Conservation (phyloP, 345 rosid species). For the Isatis tinctoria region DNA sequence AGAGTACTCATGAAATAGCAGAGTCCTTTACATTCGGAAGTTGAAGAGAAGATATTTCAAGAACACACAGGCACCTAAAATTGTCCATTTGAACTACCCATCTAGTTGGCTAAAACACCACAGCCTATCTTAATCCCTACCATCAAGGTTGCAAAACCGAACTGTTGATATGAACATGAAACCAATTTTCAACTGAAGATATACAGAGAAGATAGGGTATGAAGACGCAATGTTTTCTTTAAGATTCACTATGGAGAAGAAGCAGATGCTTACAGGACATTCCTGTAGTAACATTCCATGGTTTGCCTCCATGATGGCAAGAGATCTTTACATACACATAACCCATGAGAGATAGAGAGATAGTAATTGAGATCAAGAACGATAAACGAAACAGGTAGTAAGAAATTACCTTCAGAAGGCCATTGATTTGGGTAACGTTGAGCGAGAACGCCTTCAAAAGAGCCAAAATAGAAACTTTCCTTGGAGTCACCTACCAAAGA, state of each 20-base stretch:
- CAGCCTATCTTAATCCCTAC: no score
- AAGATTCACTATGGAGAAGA: background rate
- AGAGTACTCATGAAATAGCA: background rate
- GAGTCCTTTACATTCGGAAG: background rate
- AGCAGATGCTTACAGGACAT: conserved; percentile 45
- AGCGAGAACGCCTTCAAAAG: conserved; percentile 37
- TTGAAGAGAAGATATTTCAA: background rate
- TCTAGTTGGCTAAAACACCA: no score
- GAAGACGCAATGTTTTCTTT: background rate
- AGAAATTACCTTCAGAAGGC: conserved; percentile 59
- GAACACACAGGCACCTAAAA: background rate
- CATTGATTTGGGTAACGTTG: conserved; percentile 56
- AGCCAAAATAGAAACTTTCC: conserved; percentile 74
- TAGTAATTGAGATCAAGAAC: background rate
- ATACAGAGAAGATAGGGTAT: background rate
- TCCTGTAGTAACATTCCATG: conserved; percentile 55
- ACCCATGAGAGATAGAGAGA: background rate
- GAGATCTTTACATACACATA: conserved; percentile 47
- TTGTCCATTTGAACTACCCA: background rate
- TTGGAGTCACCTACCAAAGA: conserved; percentile 65
- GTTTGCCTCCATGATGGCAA: conserved; percentile 71
- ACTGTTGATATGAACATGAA: background rate
- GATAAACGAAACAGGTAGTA: background rate
- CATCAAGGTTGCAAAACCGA: no score
- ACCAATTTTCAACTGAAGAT: background rate